phyloP scores from a whole-genome alignment of 352 stramenopile species.

The Globisporangium perplexum region DNA sequence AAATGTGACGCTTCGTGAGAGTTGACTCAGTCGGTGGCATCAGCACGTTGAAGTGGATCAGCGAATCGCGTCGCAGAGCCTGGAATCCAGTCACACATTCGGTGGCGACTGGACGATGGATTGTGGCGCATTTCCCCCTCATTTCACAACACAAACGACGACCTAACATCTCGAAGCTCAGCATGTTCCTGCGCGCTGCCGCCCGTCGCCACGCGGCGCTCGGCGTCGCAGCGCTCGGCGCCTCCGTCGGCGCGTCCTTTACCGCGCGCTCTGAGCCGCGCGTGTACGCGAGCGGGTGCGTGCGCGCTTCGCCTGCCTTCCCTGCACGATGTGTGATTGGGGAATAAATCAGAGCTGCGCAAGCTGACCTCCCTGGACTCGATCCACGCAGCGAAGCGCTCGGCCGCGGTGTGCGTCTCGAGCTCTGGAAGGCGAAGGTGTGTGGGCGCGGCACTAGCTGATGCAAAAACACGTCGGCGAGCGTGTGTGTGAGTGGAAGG shows the following conservation, averaged over 20 bases:
- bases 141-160: not conserved
- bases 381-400: constrained; percentile 55
- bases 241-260: constrained; percentile 24
- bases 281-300: constrained; percentile 67
- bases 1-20: not conserved
- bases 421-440: constrained; percentile 86
- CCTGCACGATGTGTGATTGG: not conserved
- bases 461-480: no score
- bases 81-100: constrained; percentile 6
- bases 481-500: no score
- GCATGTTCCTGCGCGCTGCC: constrained; percentile 37
- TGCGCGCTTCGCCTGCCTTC: not conserved
- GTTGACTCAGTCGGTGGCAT: constrained; percentile 3
- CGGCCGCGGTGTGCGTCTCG: constrained; percentile 68
- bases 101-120: no score
- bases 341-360: not conserved
- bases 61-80: constrained; percentile 2
- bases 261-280: constrained; percentile 39
- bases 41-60: constrained; percentile 9
- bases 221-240: constrained; percentile 27
- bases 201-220: constrained; percentile 27
- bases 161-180: not conserved
- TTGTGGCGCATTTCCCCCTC: no score
- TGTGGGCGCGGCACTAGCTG: no score
- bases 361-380: not conserved